Base-by-base conservation (phyloP, 208 protist species). In the Trypanosoma cruzi region DNA sequence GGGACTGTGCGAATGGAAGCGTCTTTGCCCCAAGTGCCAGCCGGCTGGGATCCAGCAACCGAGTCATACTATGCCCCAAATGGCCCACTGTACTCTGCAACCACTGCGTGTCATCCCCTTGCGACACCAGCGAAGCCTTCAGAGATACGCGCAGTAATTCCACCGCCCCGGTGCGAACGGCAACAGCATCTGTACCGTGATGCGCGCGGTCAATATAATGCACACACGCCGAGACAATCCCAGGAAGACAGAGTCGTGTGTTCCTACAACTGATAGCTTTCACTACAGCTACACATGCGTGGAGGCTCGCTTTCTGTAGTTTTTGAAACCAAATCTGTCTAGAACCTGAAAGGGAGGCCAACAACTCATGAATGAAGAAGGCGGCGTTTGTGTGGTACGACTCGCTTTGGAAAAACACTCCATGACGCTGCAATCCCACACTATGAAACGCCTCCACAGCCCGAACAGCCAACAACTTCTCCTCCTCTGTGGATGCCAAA, bases 291-390 rank as follows among this genome's bases (percentile, higher is more conserved):
- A 77, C 18, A 67, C 89, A 96, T 10, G 87, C 81, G 55, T 70
- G 50, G 18, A 94, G 72, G 34, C 78, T 80, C 46, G 81, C 79
- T 5, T 93, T 29, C 68, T 94, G 91, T 54, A 94, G 82, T 58
- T 77, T 59, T 11, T 85, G 82, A 77, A 90, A 96, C 89, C 89
- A 94, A 63, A 79, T 24, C 65, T 84, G 64, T 26, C 87, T 92
- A 68, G 93, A 81, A 0, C 89, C 89, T 26, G 81, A 78, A 22
- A 96, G 65, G 2, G 80, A 82, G 22, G 86, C 77, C 40, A 96
- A 77, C 40, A 96, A 65, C 64, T 92, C 89, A 49, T 92, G 84
- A 57, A 96, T 76, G 54, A 96, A 96, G 56, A 96, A 77, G 4
- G 91, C 88, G 8, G 89, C 87, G 62, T 86, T 82, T 7, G 75